Percentiles rank a stretch among this genome's conserved stretches.
phyloP scores from a whole-genome alignment of 208 protist genomes.

The Trypanosoma scelopori region DNA sequence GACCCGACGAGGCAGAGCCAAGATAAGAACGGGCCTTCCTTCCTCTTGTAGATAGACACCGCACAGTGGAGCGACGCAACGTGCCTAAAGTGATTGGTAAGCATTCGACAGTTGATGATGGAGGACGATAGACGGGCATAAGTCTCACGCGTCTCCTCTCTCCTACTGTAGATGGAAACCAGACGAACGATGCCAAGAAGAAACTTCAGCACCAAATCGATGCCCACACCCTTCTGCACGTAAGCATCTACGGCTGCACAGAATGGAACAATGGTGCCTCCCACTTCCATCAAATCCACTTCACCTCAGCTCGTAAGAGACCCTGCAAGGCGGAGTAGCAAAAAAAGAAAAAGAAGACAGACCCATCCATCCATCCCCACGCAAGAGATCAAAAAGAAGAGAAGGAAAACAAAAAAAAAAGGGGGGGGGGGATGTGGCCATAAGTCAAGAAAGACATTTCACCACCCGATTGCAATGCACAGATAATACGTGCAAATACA shows the following conservation, averaged over 20 bases:
- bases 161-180: constrained; percentile 48
- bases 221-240: constrained; percentile 71
- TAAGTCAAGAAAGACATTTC: not conserved
- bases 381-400: constrained; percentile 7
- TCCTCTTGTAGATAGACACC: constrained; percentile 26
- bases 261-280: constrained; percentile 28
- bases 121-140: constrained; percentile 50
- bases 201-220: constrained; percentile 84
- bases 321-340: constrained; percentile 2
- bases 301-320: not conserved
- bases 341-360: constrained; percentile 3
- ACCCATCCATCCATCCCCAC: too few relatives aligned
- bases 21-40: constrained; percentile 31
- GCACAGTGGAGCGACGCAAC: constrained; percentile 40
- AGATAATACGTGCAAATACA: not conserved
- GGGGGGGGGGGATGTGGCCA: not conserved
- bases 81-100: constrained; percentile 77
- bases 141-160: constrained; percentile 28
- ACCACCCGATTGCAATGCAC: not conserved
- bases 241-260: constrained; percentile 58
- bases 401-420: constrained; percentile 2
- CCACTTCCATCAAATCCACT: constrained; percentile 4
- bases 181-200: constrained; percentile 63
- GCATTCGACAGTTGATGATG: constrained; percentile 89
- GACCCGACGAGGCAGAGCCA: constrained; percentile 60